Percentiles rank a stretch among this genome's conserved stretches.
Conservation (phyloP, 768 basidiomycete species). For the Boletus sensibilis region DNA sequence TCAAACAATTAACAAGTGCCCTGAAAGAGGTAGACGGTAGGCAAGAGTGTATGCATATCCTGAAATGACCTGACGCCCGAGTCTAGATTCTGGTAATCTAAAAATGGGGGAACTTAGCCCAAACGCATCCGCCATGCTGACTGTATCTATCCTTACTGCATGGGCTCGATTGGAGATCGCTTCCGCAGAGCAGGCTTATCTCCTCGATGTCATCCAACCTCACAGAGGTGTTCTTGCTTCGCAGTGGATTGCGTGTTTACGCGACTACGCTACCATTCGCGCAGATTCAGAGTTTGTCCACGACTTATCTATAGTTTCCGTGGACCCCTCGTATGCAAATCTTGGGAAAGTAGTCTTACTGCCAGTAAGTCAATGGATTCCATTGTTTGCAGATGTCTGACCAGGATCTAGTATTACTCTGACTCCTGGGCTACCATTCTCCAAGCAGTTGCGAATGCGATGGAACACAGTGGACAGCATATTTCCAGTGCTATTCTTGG, state of each 20-base stretch:
- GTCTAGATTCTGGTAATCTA: conserved; percentile 74
- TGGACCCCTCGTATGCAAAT: conserved; percentile 83
- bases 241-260: conserved; percentile 84
- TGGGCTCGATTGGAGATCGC: conserved; percentile 94
- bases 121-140: conserved; percentile 92
- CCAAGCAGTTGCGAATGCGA: conserved; percentile 78
- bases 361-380: conserved; percentile 57
- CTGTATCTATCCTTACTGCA: conserved; percentile 88
- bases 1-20: conserved; percentile 83
- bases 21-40: conserved; percentile 88
- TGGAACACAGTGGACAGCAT: conserved; percentile 66
- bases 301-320: conserved; percentile 67
- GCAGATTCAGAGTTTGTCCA: conserved; percentile 86
- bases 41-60: conserved; percentile 1
- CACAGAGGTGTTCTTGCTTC: conserved; percentile 71
- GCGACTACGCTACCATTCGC: conserved; percentile 90
- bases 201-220: conserved; percentile 79
- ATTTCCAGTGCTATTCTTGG: conserved; percentile 85
- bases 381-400: neutral
- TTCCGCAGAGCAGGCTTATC: conserved; percentile 67
- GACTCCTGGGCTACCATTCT: conserved; percentile 80
- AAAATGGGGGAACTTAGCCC: conserved; percentile 84
- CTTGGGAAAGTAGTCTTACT: conserved; percentile 88
- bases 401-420: conserved; percentile 70
- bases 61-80: conserved; percentile 7